Conservation (phyloP, 441 rosid genomes). For the Breynia disticha region DNA sequence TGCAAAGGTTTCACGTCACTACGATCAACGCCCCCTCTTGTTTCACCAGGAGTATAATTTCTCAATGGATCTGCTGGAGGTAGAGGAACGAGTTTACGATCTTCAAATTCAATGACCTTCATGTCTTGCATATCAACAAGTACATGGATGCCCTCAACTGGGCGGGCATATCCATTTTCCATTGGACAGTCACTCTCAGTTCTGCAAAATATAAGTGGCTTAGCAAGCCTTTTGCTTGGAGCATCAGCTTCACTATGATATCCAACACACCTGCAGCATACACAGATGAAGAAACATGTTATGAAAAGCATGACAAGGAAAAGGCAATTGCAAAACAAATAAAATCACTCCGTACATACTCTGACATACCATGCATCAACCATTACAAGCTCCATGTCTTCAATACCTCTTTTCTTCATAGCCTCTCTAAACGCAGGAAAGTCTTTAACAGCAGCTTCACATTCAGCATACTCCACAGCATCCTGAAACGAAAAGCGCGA, state of each 20-base stretch:
- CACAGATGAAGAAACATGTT: too few species aligned
- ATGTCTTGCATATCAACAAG: conserved; percentile 91
- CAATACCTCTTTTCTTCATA: conserved; percentile 88
- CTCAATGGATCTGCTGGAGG: conserved; percentile 88
- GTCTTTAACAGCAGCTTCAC: conserved; percentile 83
- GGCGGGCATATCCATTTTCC: conserved; percentile 98
- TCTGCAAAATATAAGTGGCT: conserved; percentile 85
- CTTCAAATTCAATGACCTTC: conserved; percentile 80
- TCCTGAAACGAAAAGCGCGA: conserved; percentile 33
- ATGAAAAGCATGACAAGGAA: not conserved
- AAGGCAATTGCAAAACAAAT: not conserved
- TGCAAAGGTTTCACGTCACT: conserved; percentile 86
- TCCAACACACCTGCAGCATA: conserved; percentile 62
- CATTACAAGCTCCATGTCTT: conserved; percentile 92
- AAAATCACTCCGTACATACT: not conserved
- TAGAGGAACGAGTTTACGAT: conserved; percentile 77
- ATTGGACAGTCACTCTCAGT: conserved; percentile 92
- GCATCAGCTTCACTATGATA: conserved; percentile 72
- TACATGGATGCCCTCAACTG: conserved; percentile 80
- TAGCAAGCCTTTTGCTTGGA: conserved; percentile 80
- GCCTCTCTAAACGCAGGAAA: conserved; percentile 78
- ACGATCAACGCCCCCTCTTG: conserved; percentile 84
- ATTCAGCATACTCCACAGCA: conserved; percentile 85
- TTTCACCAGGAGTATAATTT: conserved; percentile 83
- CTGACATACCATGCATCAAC: conserved; percentile 73